These are phyloP conservation scores for Pseudoscleropodium purum DNA, from an alignment of 225 moss, liverwort and hornwort species.

Conservation along the genomic window DNA sequence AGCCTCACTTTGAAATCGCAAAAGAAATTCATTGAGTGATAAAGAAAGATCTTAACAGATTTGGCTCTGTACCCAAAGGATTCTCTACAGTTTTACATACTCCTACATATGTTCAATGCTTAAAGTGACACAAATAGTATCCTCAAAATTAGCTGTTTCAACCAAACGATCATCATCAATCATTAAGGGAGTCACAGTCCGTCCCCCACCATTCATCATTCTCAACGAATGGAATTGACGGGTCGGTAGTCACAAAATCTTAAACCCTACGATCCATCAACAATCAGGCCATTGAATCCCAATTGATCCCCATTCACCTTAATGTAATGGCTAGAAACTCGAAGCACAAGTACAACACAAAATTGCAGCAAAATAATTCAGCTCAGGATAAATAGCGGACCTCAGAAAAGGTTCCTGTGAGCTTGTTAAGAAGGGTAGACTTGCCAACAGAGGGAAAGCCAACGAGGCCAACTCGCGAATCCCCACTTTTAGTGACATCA, in stretches of 20 bases:
- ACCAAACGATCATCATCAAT: background rate
- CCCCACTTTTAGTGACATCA: constrained; percentile 91
- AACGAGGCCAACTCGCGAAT: constrained; percentile 86
- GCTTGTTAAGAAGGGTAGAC: constrained; percentile 90
- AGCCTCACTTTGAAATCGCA: background rate
- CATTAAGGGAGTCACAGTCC: background rate
- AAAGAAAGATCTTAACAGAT: background rate
- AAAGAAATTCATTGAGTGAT: background rate
- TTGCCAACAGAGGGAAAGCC: constrained; percentile 97
- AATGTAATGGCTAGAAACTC: background rate
- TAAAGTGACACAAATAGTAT: background rate
- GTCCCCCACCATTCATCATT: background rate
- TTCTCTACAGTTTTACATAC: background rate
- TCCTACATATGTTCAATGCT: background rate
- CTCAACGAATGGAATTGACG: background rate
- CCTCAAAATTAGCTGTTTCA: background rate
- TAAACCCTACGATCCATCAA: background rate
- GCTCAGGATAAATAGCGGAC: background rate
- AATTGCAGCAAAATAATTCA: background rate
- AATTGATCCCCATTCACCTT: background rate
- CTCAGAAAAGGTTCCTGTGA: constrained; percentile 94
- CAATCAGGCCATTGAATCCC: background rate
- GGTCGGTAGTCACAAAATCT: background rate
- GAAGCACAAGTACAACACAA: background rate
- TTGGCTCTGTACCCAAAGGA: background rate